Evolutionary conservation across 2,329 filamentous ascomycete genomes (phyloP).

Genomic region (Arachnomyces sp.): DNA sequence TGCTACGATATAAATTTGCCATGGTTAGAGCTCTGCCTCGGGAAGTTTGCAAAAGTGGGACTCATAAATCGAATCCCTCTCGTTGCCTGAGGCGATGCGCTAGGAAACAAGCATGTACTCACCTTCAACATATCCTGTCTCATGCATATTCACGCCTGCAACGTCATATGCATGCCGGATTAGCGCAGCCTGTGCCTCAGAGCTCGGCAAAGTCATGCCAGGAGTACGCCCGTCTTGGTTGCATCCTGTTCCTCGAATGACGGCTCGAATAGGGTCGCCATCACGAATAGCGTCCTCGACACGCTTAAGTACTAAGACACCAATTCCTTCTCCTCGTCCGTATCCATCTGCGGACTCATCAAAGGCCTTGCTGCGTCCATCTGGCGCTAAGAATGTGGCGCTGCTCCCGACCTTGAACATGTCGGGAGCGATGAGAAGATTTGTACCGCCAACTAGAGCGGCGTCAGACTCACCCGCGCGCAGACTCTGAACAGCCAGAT

Average conservation of each 20-base stretch:
- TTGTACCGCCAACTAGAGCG: conserved; percentile 7
- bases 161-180: conserved; percentile 19
- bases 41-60: too few relatives aligned
- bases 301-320: conserved; percentile 41
- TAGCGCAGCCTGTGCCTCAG: conserved; percentile 24
- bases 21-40: too few relatives aligned
- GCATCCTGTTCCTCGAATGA: conserved; percentile 21
- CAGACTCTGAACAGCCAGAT: conserved; percentile 21
- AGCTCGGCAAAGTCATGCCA: conserved; percentile 18
- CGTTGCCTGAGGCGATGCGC: too few relatives aligned
- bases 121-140: conserved; percentile 1
- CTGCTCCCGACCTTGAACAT: conserved; percentile 12
- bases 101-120: too few relatives aligned
- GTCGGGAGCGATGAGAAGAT: conserved; percentile 14
- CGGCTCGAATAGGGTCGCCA: conserved; percentile 34
- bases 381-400: conserved; percentile 38
- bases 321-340: conserved; percentile 44
- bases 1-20: conserved; percentile 36
- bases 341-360: conserved; percentile 38
- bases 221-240: conserved; percentile 24
- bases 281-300: conserved; percentile 38
- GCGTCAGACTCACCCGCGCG: conserved; percentile 9
- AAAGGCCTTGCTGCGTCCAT: conserved; percentile 41
- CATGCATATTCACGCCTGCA: conserved; percentile 22
- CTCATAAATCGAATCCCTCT: too few relatives aligned